Conservation (phyloP, 1,139 yeast species). For the Hemisphaericaspora xylofermentans region DNA sequence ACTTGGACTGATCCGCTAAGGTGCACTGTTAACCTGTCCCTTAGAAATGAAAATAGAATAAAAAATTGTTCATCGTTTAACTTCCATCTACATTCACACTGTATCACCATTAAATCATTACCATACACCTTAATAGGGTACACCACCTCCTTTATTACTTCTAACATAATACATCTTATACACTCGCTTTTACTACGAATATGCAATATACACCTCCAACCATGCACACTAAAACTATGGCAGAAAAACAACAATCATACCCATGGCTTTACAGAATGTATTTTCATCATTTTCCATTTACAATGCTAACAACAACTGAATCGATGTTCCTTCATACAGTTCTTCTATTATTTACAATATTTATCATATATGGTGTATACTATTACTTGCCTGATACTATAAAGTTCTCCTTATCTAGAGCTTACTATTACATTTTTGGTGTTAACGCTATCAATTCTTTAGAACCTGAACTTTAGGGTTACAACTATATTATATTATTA, state of each 20-base stretch:
- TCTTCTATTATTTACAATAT: slow-evolving; percentile 29
- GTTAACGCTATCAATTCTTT: slow-evolving; percentile 2
- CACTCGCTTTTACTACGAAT: not conserved
- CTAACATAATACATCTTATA: too few species aligned
- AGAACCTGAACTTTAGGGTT: not conserved
- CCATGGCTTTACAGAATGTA: slow-evolving; percentile 28
- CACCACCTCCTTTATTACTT: too few species aligned
- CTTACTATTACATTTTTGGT: slow-evolving; percentile 39
- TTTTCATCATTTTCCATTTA: slow-evolving; percentile 39
- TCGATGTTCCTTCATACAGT: slow-evolving; percentile 31
- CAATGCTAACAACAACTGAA: slow-evolving; percentile 40
- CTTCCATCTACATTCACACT: too few species aligned
- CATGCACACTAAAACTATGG: not conserved
- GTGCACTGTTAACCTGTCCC: too few species aligned
- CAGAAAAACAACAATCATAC: slow-evolving; percentile 9
- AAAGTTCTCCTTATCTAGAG: slow-evolving; percentile 30
- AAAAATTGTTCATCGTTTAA: too few species aligned
- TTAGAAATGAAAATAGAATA: too few species aligned
- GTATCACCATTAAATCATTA: too few species aligned
- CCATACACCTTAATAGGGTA: too few species aligned
- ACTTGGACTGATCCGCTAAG: too few species aligned
- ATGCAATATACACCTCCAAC: not conserved
- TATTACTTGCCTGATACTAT: slow-evolving; percentile 34
- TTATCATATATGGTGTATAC: slow-evolving; percentile 40
- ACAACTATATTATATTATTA: too few species aligned